These are phyloP conservation scores for Citrus glauca DNA, from an alignment of 345 rosid genomes.

Conservation along the genomic window DNA sequence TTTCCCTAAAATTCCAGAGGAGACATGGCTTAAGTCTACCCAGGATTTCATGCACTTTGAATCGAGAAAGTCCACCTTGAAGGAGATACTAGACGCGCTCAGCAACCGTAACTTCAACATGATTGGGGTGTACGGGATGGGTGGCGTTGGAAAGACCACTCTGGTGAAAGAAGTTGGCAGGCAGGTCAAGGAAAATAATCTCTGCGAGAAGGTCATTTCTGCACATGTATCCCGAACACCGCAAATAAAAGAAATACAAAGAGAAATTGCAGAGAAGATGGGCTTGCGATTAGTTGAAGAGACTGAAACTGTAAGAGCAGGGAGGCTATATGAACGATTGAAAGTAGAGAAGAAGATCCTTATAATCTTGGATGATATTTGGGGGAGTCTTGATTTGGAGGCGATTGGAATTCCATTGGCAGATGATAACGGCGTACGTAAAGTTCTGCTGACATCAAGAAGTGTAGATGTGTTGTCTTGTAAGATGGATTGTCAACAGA, in stretches of 20 bases:
- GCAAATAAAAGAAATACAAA: neutral
- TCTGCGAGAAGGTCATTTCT: conserved; percentile 12
- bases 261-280: neutral
- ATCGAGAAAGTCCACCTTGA: conserved; percentile 2
- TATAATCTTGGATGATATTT: conserved; percentile 9
- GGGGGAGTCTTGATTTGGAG: neutral
- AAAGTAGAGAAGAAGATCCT: neutral
- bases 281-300: neutral
- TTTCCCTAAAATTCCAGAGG: neutral
- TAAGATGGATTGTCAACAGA: neutral
- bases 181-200: conserved; percentile 1
- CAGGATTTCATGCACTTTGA: conserved; percentile 1
- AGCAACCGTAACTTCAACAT: no score
- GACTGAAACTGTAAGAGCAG: neutral
- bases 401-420: neutral
- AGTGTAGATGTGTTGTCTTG: neutral
- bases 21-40: neutral
- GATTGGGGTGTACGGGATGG: conserved; percentile 17
- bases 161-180: conserved; percentile 8
- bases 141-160: conserved; percentile 22
- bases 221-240: neutral
- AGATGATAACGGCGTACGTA: neutral
- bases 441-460: neutral
- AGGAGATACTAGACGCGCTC: no score
- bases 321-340: neutral